Evolutionary conservation across 2,329 filamentous ascomycete species (phyloP).

Genomic region (Xylariaceae sp.): DNA sequence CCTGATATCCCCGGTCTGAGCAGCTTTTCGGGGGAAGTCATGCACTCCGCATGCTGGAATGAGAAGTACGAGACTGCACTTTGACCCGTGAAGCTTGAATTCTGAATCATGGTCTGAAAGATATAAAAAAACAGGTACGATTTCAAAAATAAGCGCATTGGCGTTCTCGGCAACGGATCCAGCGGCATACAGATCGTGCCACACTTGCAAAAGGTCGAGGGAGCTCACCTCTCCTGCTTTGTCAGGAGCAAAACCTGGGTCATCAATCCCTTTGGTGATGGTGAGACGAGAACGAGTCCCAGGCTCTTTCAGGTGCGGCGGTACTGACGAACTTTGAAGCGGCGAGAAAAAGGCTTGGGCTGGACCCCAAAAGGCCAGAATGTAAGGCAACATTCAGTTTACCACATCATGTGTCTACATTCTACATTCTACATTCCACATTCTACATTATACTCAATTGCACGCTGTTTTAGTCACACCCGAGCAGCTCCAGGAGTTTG

Average conservation of each 20-base stretch:
- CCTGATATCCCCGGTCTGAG: slow-evolving; percentile 39
- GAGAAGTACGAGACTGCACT: slow-evolving; percentile 26
- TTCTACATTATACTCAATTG: neutral
- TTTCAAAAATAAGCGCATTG: slow-evolving; percentile 43
- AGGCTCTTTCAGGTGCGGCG: neutral
- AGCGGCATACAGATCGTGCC: slow-evolving; percentile 50
- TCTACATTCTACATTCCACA: too few relatives aligned
- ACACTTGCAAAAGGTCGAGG: slow-evolving; percentile 40
- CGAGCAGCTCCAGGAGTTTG: slow-evolving; percentile 36
- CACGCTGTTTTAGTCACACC: slow-evolving; percentile 30
- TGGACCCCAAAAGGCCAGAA: slow-evolving; percentile 35
- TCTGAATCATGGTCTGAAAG: neutral
- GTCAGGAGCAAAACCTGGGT: slow-evolving; percentile 48
- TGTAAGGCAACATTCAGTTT: slow-evolving; percentile 31
- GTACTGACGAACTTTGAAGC: slow-evolving; percentile 10
- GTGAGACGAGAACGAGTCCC: slow-evolving; percentile 12
- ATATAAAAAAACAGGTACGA: slow-evolving; percentile 35
- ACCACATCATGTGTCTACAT: neutral
- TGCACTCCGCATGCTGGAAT: slow-evolving; percentile 45
- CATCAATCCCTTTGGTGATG: slow-evolving; percentile 41
- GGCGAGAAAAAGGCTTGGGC: slow-evolving; percentile 38
- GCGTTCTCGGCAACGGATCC: slow-evolving; percentile 48
- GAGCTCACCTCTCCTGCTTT: slow-evolving; percentile 40
- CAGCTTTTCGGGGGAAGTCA: slow-evolving; percentile 37
- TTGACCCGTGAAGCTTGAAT: neutral